Evolutionary conservation across 768 basidiomycete genomes (phyloP), one percentile per base, ranked within the genome.

Genomic region (Gelatoporia subvermispora): DNA sequence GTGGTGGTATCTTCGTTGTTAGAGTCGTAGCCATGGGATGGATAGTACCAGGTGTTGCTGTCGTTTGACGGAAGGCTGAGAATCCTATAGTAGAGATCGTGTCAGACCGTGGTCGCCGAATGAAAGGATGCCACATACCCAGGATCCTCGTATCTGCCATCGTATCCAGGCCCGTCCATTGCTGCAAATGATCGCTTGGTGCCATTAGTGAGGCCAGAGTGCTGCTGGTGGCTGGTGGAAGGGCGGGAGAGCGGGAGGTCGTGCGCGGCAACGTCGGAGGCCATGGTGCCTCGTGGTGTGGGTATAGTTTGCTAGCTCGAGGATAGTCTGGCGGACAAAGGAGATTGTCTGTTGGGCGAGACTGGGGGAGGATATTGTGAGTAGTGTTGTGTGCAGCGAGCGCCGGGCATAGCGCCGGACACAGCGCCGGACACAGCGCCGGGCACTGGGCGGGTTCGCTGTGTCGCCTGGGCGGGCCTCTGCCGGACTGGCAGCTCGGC

Each of bases 11-110:
- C 81, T 48, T 70, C 54, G 20, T 84, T 82, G 47, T 74, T 82
- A 15, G 82, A 82, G 49, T 78, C 77, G 60, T 82, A 76, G 22
- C 84, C 85, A 59, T 83, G 80, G n/a, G 84, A 81, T 2, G 89
- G 89, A 59, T 88, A 91, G 61, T 88, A 91, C 85, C 87, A 92
- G 18, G 78, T 74, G 58, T 88, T 85, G 50, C 76, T 78, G 66
- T 92, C 89, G 55, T 81, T 82, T 50, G 68, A 69, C 10, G 70
- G 70, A 13, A 65, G 43, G 48, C 57, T 52, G 34, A 60, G 56
- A 34, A 56, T 56, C 43, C 62, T 64, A 22, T 13, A 23, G 28
- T 5, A 35, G 11, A 22, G 43, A 39, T 13, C 13, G 21, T 20
- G 24, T 23, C 28, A 43, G 16, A 39, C 23, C 23, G 35, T 13